A percentile compares a stretch with the other conserved stretches of the same genome.
Evolutionary conservation across 2,329 filamentous ascomycete species (phyloP).

Genomic region (Claviceps sp.): DNA sequence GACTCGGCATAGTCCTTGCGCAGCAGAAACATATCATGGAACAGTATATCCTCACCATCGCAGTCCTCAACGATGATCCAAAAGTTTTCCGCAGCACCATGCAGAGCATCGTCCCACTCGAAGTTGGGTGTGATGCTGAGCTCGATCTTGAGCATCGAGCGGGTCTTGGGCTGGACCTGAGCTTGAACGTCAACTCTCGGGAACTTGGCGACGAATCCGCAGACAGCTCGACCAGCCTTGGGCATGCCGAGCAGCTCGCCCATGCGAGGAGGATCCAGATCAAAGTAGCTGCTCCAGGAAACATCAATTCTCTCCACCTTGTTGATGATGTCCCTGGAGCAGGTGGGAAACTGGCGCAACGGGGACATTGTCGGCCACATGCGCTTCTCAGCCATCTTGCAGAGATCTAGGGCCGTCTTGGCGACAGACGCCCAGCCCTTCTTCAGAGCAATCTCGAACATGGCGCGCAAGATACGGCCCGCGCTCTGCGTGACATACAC

Average conservation of each 20-base stretch:
- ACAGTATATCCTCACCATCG: conserved; percentile 90
- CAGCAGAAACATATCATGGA: conserved; percentile 86
- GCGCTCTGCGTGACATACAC: conserved; percentile 98
- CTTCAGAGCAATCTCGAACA: conserved; percentile 95
- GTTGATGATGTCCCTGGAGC: conserved; percentile 71
- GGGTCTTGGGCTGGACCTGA: conserved; percentile 85
- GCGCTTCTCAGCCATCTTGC: conserved; percentile 97
- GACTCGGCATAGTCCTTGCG: conserved; percentile 76
- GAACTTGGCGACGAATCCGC: conserved; percentile 79
- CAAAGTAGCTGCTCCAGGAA: conserved; percentile 86
- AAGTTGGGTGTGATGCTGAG: conserved; percentile 89
- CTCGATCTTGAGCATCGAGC: conserved; percentile 83
- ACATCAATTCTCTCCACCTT: conserved; percentile 94
- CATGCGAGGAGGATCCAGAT: conserved; percentile 92
- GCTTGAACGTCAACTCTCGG: conserved; percentile 86
- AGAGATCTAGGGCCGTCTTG: conserved; percentile 82
- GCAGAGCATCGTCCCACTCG: conserved; percentile 82
- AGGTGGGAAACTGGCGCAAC: conserved; percentile 74
- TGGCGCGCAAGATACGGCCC: conserved; percentile 83
- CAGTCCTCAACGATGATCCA: conserved; percentile 98
- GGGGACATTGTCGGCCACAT: conserved; percentile 99
- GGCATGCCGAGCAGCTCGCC: conserved; percentile 85
- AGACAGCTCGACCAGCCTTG: conserved; percentile 75
- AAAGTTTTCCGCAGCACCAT: conserved; percentile 81
- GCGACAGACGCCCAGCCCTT: conserved; percentile 93